Base-by-base conservation (phyloP, 2,329 filamentous ascomycete species). In the Sarocladium kiliense region DNA sequence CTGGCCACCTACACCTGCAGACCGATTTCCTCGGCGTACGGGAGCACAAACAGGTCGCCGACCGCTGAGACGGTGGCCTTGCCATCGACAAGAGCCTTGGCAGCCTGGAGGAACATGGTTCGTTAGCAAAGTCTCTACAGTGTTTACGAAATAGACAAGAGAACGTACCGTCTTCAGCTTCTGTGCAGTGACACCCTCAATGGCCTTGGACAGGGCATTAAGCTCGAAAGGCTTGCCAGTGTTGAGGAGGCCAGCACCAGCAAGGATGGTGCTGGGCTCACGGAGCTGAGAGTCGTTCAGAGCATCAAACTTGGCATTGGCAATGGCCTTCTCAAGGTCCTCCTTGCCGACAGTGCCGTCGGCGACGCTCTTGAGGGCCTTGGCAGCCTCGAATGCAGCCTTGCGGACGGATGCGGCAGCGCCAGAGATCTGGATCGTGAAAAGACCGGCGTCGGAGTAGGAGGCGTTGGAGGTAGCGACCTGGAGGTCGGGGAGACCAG, bases 381-480 rank as follows among this genome's bases (percentile, higher is more conserved):
- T 89, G 64, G 92, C 88, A 37, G 89, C 84, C 67, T 87, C 87
- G 71, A 85, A 80, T 55, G 91, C 88, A 57, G 86, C 89, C 67
- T 83, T 80, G 62, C 85, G 82, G 61, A 99, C 85, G 61, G 87
- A 85, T 54, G 78, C 69, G 45, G 91, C 89, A 53, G 84, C 76
- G 56, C 94, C 95, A 56, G 79, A 84, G 64, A 99, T 80, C 69
- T 90, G 86, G 64, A 97, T 84, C 66, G 89, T 84, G 62, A 99
- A 78, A 49, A 99, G 88, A 66, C 94, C 93, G 61, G 94, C 90
- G 68, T 99, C 94, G 16, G 93, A 96, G 84, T 97, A 99, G 62
- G 87, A 81, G 62, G 85, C 77, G 76, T 94, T 93, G 66, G 86
- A 82, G 60, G 93, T 90, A 36, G 82, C 79, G 65, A 91, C 82